Evolutionary conservation across 306 rosid genomes (phyloP), one percentile per base, ranked within the genome.

Genomic region (Styphnolobium japonicum): DNA sequence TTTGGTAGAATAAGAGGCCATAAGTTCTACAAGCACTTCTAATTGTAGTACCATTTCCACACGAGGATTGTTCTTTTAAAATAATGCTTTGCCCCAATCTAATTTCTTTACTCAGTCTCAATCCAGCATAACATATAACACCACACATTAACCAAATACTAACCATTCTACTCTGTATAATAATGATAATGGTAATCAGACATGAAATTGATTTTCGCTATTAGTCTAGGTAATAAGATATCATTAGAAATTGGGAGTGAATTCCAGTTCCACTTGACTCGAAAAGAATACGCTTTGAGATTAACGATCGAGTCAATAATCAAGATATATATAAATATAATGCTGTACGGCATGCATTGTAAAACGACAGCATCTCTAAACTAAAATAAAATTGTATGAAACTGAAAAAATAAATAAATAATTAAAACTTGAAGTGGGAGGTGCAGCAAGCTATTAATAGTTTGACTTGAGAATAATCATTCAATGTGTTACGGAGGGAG

Each of bases 1-100:
- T 69, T 63, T 39, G 79, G 72, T 67, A 52, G 22, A 74, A 18
- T 16, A 31, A 64, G 71, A 19, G 71, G 52, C 71, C 33, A 18
- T 22, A 19, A 66, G 29, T 19, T 36, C 46, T 18, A 63, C 2
- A 1, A 42, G 29, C 14, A 16, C 58, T 51, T 51, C 9, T 7
- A 23, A 34, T 55, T 22, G 62, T 5, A 22, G 1, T 22, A 55
- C 15, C 33, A 15, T 10, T 39, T 19, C 52, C 71, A 11, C 6
- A 1, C n/a, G 3, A 18, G 31, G 10, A 40, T 37, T 37, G 15
- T 16, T 36, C 4, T 18, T 27, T 6, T 60, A 5, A 31, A 29
- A 60, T 29, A 60, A 60, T 60, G 34, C 39, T 31, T 60, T 58
- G 66, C 19, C 22, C 10, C 29, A 39, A 5, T 66, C 52, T 18